Evolutionary conservation across 2,329 filamentous ascomycete genomes (phyloP).

Genomic region (Calonectria pseudoreteaudii): DNA sequence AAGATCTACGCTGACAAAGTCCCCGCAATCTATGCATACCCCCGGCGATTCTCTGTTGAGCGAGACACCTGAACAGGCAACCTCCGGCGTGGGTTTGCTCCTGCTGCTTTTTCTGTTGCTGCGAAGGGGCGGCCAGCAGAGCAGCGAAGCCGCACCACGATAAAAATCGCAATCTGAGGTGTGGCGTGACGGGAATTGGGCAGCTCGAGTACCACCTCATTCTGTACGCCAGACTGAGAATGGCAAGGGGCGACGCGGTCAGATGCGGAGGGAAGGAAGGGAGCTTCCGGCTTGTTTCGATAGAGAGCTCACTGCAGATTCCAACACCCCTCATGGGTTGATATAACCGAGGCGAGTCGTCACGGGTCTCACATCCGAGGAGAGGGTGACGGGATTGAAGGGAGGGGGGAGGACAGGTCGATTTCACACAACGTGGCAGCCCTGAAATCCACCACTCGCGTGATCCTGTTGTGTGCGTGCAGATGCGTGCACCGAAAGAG

Average conservation of each 20-base stretch:
- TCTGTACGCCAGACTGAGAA: conserved; percentile 19
- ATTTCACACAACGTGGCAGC: conserved; percentile 18
- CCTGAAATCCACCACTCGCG: conserved; percentile 13
- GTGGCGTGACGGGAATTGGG: background rate
- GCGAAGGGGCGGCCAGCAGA: background rate
- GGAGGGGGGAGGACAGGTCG: background rate
- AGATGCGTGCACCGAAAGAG: conserved; percentile 24
- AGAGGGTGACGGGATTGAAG: background rate
- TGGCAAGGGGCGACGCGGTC: conserved; percentile 29
- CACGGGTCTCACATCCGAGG: background rate
- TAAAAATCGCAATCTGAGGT: background rate
- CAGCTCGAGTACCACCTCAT: conserved; percentile 6
- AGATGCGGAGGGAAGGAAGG: conserved; percentile 26
- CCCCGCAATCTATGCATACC: background rate
- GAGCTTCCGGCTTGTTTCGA: conserved; percentile 8
- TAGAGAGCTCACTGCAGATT: conserved; percentile 7
- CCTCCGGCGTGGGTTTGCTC: background rate
- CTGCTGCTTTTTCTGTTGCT: background rate
- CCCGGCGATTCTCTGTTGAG: background rate
- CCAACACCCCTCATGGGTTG: background rate
- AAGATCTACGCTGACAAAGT: conserved; percentile 3
- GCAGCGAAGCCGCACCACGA: background rate
- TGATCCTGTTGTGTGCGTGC: conserved; percentile 12
- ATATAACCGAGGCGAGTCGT: background rate
- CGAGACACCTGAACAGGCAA: background rate